Evolutionary conservation across 306 rosid genomes (phyloP).

Genomic region (Boehmeria nivea): DNA sequence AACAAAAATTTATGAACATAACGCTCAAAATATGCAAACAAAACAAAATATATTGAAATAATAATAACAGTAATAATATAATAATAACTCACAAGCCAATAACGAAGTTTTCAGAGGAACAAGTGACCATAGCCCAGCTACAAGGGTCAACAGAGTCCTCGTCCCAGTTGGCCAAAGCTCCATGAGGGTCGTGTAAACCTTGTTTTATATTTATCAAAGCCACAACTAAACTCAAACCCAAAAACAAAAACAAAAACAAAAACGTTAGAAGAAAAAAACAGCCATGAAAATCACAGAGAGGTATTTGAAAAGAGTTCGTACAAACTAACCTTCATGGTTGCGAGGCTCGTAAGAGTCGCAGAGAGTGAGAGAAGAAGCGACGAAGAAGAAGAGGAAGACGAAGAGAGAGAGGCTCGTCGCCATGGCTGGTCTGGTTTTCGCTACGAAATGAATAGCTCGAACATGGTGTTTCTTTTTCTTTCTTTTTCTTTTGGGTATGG

Average conservation of each 20-base stretch:
- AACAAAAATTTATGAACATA: background rate
- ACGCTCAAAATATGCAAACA: too few species aligned
- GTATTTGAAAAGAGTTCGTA: background rate
- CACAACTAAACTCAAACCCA: slow-evolving; percentile 55
- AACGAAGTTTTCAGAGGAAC: slow-evolving; percentile 67
- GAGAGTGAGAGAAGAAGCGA: slow-evolving; percentile 7
- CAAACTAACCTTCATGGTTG: slow-evolving; percentile 70
- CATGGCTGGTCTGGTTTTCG: slow-evolving; percentile 29
- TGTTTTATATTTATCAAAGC: slow-evolving; percentile 60
- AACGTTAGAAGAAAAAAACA: background rate
- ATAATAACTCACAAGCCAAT: slow-evolving; percentile 62
- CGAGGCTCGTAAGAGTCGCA: slow-evolving; percentile 69
- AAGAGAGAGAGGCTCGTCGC: slow-evolving; percentile 21
- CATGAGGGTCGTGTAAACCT: slow-evolving; percentile 66
- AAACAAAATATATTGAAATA: too few species aligned
- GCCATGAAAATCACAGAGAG: background rate
- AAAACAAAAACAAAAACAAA: too few species aligned
- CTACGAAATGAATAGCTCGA: background rate
- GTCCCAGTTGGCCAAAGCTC: slow-evolving; percentile 79
- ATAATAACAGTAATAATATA: background rate
- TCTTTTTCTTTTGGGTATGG: background rate
- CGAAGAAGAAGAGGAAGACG: slow-evolving; percentile 24
- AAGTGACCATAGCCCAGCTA: slow-evolving; percentile 92
- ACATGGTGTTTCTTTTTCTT: background rate
- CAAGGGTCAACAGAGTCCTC: slow-evolving; percentile 92